These are phyloP conservation scores for Pneumocystis wakefieldiae DNA, from an alignment of 1,139 yeast genomes.

Conservation along the genomic window DNA sequence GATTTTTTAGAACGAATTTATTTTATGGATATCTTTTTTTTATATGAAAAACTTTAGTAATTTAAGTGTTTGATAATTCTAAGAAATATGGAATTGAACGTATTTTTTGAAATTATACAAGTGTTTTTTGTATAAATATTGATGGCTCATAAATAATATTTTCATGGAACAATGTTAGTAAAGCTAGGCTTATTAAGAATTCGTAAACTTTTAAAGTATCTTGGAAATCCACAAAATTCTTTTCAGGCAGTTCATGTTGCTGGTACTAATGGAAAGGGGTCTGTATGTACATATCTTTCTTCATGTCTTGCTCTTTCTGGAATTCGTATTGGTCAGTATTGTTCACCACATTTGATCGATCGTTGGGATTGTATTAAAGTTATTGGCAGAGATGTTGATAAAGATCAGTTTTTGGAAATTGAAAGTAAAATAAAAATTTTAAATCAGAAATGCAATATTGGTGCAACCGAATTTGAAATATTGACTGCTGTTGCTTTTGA, in stretches of 20 bases:
- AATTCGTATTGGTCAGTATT: slow-evolving; percentile 71
- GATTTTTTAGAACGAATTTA: too few species aligned
- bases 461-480: slow-evolving; percentile 40
- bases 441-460: slow-evolving; percentile 55
- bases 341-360: slow-evolving; percentile 88
- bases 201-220: slow-evolving; percentile 4
- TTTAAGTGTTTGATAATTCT: neutral
- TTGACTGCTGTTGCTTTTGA: slow-evolving; percentile 82
- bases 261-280: slow-evolving; percentile 97
- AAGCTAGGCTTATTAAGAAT: slow-evolving; percentile 11
- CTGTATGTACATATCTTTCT: slow-evolving; percentile 89
- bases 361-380: slow-evolving; percentile 87
- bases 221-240: slow-evolving; percentile 10
- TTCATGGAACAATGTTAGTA: slow-evolving; percentile 3
- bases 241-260: slow-evolving; percentile 67
- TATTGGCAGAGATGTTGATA: slow-evolving; percentile 65
- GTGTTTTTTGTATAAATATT: neutral
- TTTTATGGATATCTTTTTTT: too few species aligned
- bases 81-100: neutral
- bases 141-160: neutral
- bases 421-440: slow-evolving; percentile 87
- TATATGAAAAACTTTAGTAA: too few species aligned
- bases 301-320: slow-evolving; percentile 43
- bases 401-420: slow-evolving; percentile 38
- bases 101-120: neutral